Conservation (phyloP, 2,329 filamentous ascomycete species). For the Calonectria multiphialidica region DNA sequence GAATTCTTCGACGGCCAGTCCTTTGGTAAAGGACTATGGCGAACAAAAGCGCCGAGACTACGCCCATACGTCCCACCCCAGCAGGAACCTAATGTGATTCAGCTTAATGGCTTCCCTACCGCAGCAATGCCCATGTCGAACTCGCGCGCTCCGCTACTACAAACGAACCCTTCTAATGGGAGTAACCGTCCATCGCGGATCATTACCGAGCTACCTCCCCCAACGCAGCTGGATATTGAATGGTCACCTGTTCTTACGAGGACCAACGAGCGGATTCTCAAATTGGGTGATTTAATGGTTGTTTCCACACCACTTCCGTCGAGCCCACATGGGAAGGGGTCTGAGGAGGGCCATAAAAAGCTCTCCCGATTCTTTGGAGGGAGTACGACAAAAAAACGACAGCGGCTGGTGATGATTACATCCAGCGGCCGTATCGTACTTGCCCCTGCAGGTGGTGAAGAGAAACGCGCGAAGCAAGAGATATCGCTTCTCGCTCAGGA, state of each 20-base stretch:
- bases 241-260: conserved; percentile 96
- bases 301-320: conserved; percentile 82
- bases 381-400: conserved; percentile 90
- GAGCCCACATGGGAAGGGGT: conserved; percentile 77
- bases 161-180: conserved; percentile 56
- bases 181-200: conserved; percentile 77
- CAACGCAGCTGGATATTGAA: conserved; percentile 96
- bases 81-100: conserved; percentile 80
- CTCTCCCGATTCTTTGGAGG: conserved; percentile 94
- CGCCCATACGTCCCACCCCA: conserved; percentile 85
- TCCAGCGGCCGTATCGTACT: conserved; percentile 91
- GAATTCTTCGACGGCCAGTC: conserved; percentile 90
- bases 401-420: conserved; percentile 94
- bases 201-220: conserved; percentile 96
- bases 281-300: conserved; percentile 91
- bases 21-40: conserved; percentile 90
- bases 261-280: conserved; percentile 93
- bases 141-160: conserved; percentile 51
- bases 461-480: conserved; percentile 95
- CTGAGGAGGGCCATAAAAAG: conserved; percentile 84
- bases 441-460: conserved; percentile 90
- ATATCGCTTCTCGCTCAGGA: conserved; percentile 84
- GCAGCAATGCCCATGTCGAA: conserved; percentile 45
- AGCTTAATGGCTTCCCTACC: conserved; percentile 70
- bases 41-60: conserved; percentile 86